These are phyloP conservation scores for Oryza coarctata DNA, from an alignment of 176 grass and related monocot genomes.

Conservation along the genomic window DNA sequence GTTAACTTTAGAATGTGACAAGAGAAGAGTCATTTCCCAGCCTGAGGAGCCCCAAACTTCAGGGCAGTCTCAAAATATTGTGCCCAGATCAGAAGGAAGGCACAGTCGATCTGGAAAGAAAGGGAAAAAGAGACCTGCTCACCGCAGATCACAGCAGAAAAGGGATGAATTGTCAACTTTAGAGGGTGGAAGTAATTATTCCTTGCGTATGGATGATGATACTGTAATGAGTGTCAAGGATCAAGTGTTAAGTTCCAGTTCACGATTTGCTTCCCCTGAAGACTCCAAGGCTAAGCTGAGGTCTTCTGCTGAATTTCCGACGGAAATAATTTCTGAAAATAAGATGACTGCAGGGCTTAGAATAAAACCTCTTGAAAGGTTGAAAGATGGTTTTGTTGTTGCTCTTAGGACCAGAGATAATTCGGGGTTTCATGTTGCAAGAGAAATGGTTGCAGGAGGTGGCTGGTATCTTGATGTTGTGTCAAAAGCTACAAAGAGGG, in stretches of 20 bases:
- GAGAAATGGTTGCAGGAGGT: conserved; percentile 55
- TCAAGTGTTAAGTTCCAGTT: conserved; percentile 83
- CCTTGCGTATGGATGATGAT: conserved; percentile 70
- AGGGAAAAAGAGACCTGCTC: conserved; percentile 93
- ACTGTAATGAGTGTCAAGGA: conserved; percentile 59
- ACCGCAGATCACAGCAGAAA: conserved; percentile 80
- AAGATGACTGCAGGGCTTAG: conserved; percentile 38
- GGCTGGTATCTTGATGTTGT: conserved; percentile 86
- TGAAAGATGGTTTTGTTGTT: conserved; percentile 85
- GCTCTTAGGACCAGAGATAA: conserved; percentile 63
- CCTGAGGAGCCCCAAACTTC: conserved; percentile 71
- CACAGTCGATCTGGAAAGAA: conserved; percentile 82
- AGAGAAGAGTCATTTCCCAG: conserved; percentile 63
- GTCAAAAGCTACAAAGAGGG: conserved; percentile 81
- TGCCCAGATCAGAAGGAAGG: conserved; percentile 77
- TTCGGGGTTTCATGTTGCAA: conserved; percentile 76
- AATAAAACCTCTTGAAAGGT: conserved; percentile 42
- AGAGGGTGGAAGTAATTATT: conserved; percentile 72
- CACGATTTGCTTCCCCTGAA: conserved; percentile 94
- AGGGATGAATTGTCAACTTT: conserved; percentile 65
- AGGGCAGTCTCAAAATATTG: conserved; percentile 49
- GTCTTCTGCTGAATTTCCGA: conserved; percentile 65
- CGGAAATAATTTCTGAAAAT: conserved; percentile 76
- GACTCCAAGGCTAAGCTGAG: conserved; percentile 70
- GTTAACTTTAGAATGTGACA: conserved; percentile 70